Base-by-base conservation (phyloP, 106 monocot genomes). In the Platanthera zijinensis region DNA sequence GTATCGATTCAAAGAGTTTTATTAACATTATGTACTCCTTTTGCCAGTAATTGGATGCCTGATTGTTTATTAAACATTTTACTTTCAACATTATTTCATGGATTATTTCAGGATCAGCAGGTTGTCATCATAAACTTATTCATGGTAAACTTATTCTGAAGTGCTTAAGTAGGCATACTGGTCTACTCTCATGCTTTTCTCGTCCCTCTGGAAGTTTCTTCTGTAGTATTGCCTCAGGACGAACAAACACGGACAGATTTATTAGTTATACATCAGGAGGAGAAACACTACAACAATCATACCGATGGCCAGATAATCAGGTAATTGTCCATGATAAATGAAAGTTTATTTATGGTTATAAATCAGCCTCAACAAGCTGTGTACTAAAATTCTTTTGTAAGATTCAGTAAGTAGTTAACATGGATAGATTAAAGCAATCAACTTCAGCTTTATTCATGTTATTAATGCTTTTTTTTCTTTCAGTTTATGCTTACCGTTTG, bases 271-370 rank as follows among this genome's bases (percentile, higher is more conserved):
- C 87, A 74, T 69, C 82, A 62, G 72, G 54, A 71, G 81, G 82
- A 54, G 84, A 88, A 76, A 74, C 76, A 62, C 59, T 76, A 74
- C 52, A 62, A 19, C 45, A 78, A 54, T 74, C 80, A n/a, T 88
- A 74, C 54, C 14, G 80, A 50, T 88, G 87, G 87, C 82, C 82
- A 78, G 82, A 84, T 82, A 85, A 84, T 18, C 76, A 88, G 87
- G 87, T 88, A 4, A 71, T 30, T 18, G 8, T 48, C n/a, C 48
- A 48, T 48, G 13, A 48, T 48, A 28, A 48, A 71, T 1, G 70
- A 71, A 71, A 71, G n/a, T 12, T 71, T 54, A 19, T 52, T 5
- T 59, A 59, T 21, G 46, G 15, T 39, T 50, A 28, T 48, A 68
- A 53, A 54, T 69, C 50, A 50, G 45, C 52, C 12, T 69, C 48